phyloP scores from a whole-genome alignment of 495 filamentous ascomycete genomes.

The Penicillium herquei region DNA sequence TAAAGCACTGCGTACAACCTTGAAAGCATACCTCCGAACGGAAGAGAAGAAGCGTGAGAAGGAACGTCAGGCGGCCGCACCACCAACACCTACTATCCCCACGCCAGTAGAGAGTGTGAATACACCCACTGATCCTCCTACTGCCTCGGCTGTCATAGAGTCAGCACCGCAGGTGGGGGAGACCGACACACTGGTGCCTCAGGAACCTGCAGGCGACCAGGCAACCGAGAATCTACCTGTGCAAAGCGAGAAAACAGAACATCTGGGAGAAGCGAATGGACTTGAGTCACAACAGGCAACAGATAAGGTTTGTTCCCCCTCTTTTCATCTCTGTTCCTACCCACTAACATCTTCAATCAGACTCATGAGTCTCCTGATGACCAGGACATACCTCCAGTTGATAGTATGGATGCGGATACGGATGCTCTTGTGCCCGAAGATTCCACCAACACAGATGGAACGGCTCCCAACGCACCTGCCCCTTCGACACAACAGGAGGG shows the following conservation, averaged over 20 bases:
- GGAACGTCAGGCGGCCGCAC: slow-evolving; percentile 43
- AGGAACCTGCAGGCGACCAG: neutral
- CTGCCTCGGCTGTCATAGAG: neutral
- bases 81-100: slow-evolving; percentile 23
- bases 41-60: slow-evolving; percentile 82
- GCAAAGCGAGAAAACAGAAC: neutral
- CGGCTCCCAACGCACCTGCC: slow-evolving; percentile 18
- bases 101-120: slow-evolving; percentile 24
- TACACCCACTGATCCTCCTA: slow-evolving; percentile 12
- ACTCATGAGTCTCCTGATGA: slow-evolving; percentile 4
- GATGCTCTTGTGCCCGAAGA: neutral
- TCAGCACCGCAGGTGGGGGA: neutral
- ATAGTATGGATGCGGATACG: slow-evolving; percentile 3
- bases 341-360: neutral
- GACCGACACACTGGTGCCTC: neutral
- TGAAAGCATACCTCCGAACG: slow-evolving; percentile 82
- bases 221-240: neutral
- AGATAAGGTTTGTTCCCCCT: slow-evolving; percentile 9
- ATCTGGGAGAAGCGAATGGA: neutral
- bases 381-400: neutral
- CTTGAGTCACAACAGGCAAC: neutral
- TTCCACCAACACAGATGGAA: slow-evolving; percentile 15
- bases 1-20: slow-evolving; percentile 82
- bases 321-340: neutral
- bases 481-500: slow-evolving; percentile 12